Evolutionary conservation across 345 rosid species (phyloP), one percentile per base, ranked within the genome.

Genomic region (Sonneratia alba): DNA sequence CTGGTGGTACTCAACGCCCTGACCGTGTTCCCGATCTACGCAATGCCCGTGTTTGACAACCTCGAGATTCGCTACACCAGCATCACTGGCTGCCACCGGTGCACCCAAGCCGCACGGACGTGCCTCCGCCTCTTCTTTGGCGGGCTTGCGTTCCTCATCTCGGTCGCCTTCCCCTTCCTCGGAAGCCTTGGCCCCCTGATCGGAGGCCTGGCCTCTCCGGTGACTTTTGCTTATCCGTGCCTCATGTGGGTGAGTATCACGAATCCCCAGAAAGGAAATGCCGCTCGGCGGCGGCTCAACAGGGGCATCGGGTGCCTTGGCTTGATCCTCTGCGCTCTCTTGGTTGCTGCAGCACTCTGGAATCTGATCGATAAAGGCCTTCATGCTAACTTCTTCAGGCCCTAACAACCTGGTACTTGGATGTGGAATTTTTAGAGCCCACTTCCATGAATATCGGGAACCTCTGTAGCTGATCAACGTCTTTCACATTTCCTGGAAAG

Each of bases 11-110:
- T 76, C 40, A 81, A 69, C 72, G 76, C 85, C 81, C 73, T 85
- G 0, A 40, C 78, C 21, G 57, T 84, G 62, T 87, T 82, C 78
- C 91, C 77, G 78, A 80, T 86, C 75, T 87, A 85, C 3, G 88
- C 84, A 15, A 84, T 88, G 88, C 86, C 80, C 1, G 83, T 73
- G 40, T 84, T 88, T 36, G 91, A 87, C 85, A 85, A 82, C 71
- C 36, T 87, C 18, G 87, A 86, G 71, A 68, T 77, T 15, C 36
- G 42, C 7, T 85, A 79, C 71, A 11, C 37, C 5, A 1, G 40
- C 77, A 74, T 12, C 16, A 82, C 73, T 72, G 73, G 68, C 22
- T 70, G 38, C 32, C 36, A 0, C 32, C 0, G 1, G 32, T 27
- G 32, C 32, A 27, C 32, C 32, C 32, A 0, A 27, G 32, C 32